Conservation (phyloP, 1,284 basidiomycete genomes). For the Paramarasmius palmivorus region DNA sequence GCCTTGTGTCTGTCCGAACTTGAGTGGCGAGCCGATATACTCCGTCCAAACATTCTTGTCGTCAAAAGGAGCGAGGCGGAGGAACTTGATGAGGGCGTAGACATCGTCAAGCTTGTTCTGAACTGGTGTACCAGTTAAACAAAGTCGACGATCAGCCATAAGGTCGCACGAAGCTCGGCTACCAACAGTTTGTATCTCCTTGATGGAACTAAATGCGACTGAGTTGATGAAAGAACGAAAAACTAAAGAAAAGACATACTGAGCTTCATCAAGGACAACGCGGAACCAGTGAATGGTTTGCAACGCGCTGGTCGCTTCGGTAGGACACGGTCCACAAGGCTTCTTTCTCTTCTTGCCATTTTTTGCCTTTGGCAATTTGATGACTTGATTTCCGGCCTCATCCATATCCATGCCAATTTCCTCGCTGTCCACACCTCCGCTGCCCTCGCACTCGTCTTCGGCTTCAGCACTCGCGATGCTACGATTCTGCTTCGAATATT, state of each 20-base stretch:
- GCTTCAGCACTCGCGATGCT: slow-evolving; percentile 55
- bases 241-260: slow-evolving; percentile 58
- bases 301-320: slow-evolving; percentile 80
- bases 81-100: slow-evolving; percentile 94
- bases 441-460: slow-evolving; percentile 72
- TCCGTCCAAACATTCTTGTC: slow-evolving; percentile 94
- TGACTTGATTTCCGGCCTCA: slow-evolving; percentile 63
- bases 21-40: slow-evolving; percentile 89
- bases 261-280: slow-evolving; percentile 97
- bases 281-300: slow-evolving; percentile 98
- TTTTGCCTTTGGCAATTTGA: slow-evolving; percentile 56
- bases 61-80: slow-evolving; percentile 90
- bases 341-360: slow-evolving; percentile 69
- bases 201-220: slow-evolving; percentile 76
- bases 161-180: slow-evolving; percentile 95
- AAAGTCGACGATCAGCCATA: slow-evolving; percentile 89
- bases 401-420: slow-evolving; percentile 58
- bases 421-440: slow-evolving; percentile 66
- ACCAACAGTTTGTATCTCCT: slow-evolving; percentile 92
- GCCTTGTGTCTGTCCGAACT: slow-evolving; percentile 89
- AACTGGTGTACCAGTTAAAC: slow-evolving; percentile 95
- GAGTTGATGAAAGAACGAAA: background rate
- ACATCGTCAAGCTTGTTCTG: slow-evolving; percentile 99
- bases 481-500: slow-evolving; percentile 88
- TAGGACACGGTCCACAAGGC: slow-evolving; percentile 42